Evolutionary conservation across 2,329 filamentous ascomycete species (phyloP).

Genomic region (Colletotrichum sp.): DNA sequence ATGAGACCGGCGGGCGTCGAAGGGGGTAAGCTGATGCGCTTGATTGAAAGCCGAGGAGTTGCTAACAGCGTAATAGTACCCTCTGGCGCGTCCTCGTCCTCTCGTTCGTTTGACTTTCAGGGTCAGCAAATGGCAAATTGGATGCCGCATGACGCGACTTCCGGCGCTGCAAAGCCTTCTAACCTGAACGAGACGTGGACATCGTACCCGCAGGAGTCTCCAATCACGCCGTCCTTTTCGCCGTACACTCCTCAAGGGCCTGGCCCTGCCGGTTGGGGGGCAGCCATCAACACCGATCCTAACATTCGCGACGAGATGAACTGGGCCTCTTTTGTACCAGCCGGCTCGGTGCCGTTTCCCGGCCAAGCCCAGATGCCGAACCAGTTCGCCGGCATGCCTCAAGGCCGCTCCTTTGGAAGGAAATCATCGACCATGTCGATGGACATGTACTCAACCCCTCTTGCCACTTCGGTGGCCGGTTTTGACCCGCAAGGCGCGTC

Average conservation of each 20-base stretch:
- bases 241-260: slow-evolving; percentile 50
- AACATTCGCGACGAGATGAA: slow-evolving; percentile 47
- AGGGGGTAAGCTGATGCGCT: slow-evolving; percentile 40
- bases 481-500: slow-evolving; percentile 39
- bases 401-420: slow-evolving; percentile 46
- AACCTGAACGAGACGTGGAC: slow-evolving; percentile 54
- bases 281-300: slow-evolving; percentile 39
- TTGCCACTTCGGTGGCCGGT: slow-evolving; percentile 39
- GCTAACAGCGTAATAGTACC: slow-evolving; percentile 36
- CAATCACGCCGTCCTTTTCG: slow-evolving; percentile 54
- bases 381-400: slow-evolving; percentile 45
- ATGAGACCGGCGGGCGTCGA: slow-evolving; percentile 44
- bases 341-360: slow-evolving; percentile 36
- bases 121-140: slow-evolving; percentile 45
- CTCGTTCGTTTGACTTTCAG: slow-evolving; percentile 41
- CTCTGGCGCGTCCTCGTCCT: slow-evolving; percentile 32
- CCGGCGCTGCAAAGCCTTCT: slow-evolving; percentile 43
- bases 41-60: background rate
- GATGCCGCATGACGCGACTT: slow-evolving; percentile 47
- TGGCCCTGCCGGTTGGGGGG: slow-evolving; percentile 45
- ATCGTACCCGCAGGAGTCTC: slow-evolving; percentile 53
- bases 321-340: slow-evolving; percentile 48
- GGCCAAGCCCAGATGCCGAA: slow-evolving; percentile 33
- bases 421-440: slow-evolving; percentile 43
- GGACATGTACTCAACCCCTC: slow-evolving; percentile 48